These are phyloP conservation scores for Russula compacta DNA, from an alignment of 768 basidiomycete genomes.

Conservation along the genomic window DNA sequence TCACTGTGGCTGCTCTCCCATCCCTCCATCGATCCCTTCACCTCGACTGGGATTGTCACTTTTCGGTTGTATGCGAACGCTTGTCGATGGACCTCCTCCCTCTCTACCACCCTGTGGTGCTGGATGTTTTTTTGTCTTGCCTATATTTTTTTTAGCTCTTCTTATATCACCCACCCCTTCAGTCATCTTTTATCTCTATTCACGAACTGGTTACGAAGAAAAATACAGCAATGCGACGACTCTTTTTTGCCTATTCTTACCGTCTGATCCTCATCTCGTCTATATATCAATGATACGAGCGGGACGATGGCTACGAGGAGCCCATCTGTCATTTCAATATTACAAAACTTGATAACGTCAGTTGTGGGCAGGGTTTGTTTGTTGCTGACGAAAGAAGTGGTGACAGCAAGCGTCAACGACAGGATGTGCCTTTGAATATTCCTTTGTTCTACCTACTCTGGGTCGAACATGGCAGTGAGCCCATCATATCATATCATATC, in stretches of 20 bases:
- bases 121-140: not conserved
- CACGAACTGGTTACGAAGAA: conserved; percentile 14
- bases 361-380: too few relatives aligned
- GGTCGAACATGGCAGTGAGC: too few relatives aligned
- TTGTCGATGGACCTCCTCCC: not conserved
- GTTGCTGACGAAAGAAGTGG: too few relatives aligned
- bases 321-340: too few relatives aligned
- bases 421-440: too few relatives aligned
- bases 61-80: not conserved
- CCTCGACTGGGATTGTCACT: not conserved
- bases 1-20: not conserved
- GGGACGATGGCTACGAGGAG: not conserved
- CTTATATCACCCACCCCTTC: not conserved
- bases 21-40: not conserved
- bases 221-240: conserved; percentile 14
- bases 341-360: too few relatives aligned
- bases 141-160: not conserved
- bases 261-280: not conserved
- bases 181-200: not conserved
- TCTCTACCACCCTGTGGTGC: not conserved
- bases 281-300: not conserved
- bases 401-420: too few relatives aligned
- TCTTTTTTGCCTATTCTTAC: not conserved
- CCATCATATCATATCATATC: too few relatives aligned
- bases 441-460: too few relatives aligned